phyloP scores from a whole-genome alignment of 495 filamentous ascomycete genomes.

The Daldinia decipiens region DNA sequence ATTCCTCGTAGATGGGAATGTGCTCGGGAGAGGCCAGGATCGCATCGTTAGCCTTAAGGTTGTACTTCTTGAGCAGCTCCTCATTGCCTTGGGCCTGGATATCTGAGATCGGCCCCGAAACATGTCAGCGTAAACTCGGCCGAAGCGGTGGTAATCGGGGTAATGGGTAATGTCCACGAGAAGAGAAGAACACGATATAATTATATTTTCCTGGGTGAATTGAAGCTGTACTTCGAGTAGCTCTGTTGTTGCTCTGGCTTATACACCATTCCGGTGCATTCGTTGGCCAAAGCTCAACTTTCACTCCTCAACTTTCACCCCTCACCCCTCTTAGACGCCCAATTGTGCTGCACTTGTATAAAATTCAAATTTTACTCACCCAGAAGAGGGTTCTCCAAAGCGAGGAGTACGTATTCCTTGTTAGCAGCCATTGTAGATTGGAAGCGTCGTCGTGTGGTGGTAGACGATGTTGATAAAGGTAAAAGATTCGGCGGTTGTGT shows the following conservation, averaged over 20 bases:
- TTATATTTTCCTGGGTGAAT: not conserved
- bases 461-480: not conserved
- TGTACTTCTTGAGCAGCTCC: conserved; percentile 88
- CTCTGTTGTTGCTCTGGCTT: not conserved
- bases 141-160: not conserved
- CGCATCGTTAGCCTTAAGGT: conserved; percentile 93
- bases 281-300: not conserved
- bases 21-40: conserved; percentile 96
- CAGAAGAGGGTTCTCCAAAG: conserved; percentile 95
- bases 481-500: conserved; percentile 18
- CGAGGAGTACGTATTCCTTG: conserved; percentile 84
- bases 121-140: conserved; percentile 23
- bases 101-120: conserved; percentile 62
- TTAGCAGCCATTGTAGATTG: conserved; percentile 70
- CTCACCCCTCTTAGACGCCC: conserved; percentile 3
- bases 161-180: not conserved
- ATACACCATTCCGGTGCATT: not conserved
- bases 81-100: conserved; percentile 89
- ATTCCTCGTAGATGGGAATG: conserved; percentile 87
- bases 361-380: conserved; percentile 63
- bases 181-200: not conserved
- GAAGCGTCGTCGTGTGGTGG: conserved; percentile 17
- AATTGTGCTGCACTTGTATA: conserved; percentile 21
- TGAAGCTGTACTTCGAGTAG: conserved; percentile 2
- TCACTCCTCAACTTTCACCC: not conserved